A percentile compares a stretch with the other conserved stretches of the same genome.
phyloP scores from a whole-genome alignment of 352 stramenopile genomes.

The Peronospora belbahrii region DNA sequence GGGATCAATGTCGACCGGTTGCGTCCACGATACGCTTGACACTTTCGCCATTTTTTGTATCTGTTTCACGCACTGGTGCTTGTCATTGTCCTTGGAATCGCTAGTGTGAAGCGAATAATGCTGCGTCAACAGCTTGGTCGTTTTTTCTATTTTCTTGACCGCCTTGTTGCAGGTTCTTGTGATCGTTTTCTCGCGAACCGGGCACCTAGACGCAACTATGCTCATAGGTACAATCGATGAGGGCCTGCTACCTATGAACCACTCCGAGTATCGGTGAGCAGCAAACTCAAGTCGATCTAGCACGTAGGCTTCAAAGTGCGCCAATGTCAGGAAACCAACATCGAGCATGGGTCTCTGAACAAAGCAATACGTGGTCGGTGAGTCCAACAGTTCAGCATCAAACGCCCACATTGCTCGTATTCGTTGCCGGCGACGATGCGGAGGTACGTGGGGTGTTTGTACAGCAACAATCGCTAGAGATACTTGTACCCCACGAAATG shows the following conservation, averaged over 20 bases:
- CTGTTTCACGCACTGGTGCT: background rate
- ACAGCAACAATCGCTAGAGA: constrained; percentile 1
- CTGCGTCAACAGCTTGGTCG: background rate
- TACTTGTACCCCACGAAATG: background rate
- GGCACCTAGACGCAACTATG: background rate
- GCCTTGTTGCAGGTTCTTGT: background rate
- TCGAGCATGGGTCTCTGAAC: background rate
- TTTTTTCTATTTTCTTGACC: background rate
- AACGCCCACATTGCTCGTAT: constrained; percentile 11
- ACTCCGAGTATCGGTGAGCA: constrained; percentile 6
- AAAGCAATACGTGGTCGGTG: background rate
- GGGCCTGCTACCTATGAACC: background rate
- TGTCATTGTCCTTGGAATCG: background rate
- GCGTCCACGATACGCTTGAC: background rate
- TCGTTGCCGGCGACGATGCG: background rate
- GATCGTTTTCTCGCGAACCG: background rate
- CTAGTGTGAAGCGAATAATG: background rate
- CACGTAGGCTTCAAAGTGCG: constrained; percentile 14
- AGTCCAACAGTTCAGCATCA: background rate
- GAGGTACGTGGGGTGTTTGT: background rate
- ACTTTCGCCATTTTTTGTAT: background rate
- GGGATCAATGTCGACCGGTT: background rate
- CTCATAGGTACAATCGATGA: background rate
- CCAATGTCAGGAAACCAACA: background rate
- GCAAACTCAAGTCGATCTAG: constrained; percentile 9